Percentiles rank a stretch among this genome's conserved stretches.
These are phyloP conservation scores for Umbilicaria muhlenbergii DNA, from an alignment of 495 filamentous ascomycete species.

Conservation along the genomic window DNA sequence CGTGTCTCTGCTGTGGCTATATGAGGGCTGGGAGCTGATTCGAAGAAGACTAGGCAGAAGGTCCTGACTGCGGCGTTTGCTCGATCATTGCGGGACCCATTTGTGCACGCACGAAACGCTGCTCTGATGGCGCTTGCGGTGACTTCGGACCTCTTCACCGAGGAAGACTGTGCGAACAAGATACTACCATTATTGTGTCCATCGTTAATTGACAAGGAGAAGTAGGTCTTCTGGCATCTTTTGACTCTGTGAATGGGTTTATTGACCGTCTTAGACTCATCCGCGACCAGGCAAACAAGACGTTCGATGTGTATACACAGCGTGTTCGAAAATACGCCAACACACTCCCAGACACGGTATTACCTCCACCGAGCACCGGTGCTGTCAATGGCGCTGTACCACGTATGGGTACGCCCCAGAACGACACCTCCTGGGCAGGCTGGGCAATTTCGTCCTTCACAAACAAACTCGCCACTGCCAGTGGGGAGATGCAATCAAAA, in stretches of 20 bases:
- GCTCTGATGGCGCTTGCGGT: conserved; percentile 71
- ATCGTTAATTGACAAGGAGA: conserved; percentile 73
- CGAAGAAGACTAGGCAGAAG: conserved; percentile 54
- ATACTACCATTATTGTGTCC: conserved; percentile 76
- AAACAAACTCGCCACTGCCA: conserved; percentile 71
- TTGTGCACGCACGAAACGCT: conserved; percentile 82
- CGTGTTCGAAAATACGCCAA: conserved; percentile 62
- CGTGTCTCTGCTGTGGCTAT: not conserved
- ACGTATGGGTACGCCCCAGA: conserved; percentile 62
- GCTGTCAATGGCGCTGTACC: conserved; percentile 30
- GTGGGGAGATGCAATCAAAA: conserved; percentile 62
- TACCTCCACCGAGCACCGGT: conserved; percentile 31
- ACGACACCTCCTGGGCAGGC: conserved; percentile 69
- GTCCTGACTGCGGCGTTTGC: conserved; percentile 86
- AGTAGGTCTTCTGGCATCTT: conserved; percentile 24
- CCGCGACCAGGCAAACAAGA: conserved; percentile 81
- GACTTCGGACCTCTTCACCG: conserved; percentile 71
- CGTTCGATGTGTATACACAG: conserved; percentile 76
- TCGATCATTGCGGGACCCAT: conserved; percentile 79
- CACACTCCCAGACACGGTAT: conserved; percentile 64
- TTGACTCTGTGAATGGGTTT: no score
- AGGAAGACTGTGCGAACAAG: conserved; percentile 76
- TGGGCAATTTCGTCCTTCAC: conserved; percentile 99
- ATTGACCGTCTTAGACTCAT: conserved; percentile 37
- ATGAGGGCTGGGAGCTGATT: conserved; percentile 3